These are phyloP conservation scores for Lolium rigidum DNA, from an alignment of 176 grass and related monocot genomes.

Conservation along the genomic window DNA sequence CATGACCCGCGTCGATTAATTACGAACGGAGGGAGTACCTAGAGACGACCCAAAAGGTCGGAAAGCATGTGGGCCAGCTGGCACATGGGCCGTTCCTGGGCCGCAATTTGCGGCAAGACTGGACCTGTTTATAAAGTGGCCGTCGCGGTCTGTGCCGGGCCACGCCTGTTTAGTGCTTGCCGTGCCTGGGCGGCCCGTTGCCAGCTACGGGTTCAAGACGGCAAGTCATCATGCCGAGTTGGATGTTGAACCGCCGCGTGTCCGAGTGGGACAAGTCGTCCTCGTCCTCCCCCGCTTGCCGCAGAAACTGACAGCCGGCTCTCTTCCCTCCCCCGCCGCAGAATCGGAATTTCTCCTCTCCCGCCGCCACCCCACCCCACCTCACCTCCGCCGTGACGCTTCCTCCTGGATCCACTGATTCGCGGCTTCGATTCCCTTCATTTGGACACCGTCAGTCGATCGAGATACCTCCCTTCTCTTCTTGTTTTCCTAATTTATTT, in stretches of 20 bases:
- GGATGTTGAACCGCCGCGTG: constrained; percentile 1
- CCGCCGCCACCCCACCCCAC: neutral
- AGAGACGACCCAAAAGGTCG: too few relatives aligned
- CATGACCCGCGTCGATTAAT: too few relatives aligned
- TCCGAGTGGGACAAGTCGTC: neutral
- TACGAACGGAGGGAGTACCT: too few relatives aligned
- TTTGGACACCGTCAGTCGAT: neutral
- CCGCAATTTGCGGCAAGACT: too few relatives aligned
- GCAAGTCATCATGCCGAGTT: too few relatives aligned
- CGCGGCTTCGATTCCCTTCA: neutral
- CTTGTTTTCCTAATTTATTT: neutral
- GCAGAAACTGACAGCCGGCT: neutral
- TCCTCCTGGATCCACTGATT: constrained; percentile 17
- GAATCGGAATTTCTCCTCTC: constrained; percentile 29
- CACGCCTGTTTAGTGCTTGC: too few relatives aligned
- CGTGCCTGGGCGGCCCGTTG: too few relatives aligned
- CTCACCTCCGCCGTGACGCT: neutral
- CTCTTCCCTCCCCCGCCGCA: neutral
- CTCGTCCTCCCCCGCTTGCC: neutral
- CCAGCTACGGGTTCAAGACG: too few relatives aligned
- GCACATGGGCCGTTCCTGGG: too few relatives aligned
- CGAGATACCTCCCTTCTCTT: neutral
- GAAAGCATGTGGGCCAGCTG: too few relatives aligned
- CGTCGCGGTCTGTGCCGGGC: too few relatives aligned
- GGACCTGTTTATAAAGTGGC: too few relatives aligned